Conservation (phyloP, 345 rosid genomes). For the Hevea brasiliensis region DNA sequence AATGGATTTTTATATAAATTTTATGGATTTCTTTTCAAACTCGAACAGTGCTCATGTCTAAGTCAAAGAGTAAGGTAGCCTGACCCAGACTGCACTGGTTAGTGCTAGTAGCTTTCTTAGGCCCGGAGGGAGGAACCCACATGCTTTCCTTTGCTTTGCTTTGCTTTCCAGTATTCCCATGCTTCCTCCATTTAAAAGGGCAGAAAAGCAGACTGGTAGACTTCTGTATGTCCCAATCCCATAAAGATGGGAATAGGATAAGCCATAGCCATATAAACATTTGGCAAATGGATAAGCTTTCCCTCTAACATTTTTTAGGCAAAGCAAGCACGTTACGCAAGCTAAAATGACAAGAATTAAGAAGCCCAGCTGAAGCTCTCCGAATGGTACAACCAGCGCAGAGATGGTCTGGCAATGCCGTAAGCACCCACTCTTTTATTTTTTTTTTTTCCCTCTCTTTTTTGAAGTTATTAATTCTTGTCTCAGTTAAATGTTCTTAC, state of each 20-base stretch:
- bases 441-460: not conserved
- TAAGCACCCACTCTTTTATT: not conserved
- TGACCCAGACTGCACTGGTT: no score
- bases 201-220: not conserved
- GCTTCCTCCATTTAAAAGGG: not conserved
- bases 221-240: not conserved
- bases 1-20: no score
- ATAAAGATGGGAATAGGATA: not conserved
- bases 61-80: no score
- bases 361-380: not conserved
- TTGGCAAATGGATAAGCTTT: conserved; percentile 6
- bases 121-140: no score
- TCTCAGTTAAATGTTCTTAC: not conserved
- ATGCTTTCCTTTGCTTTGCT: no score
- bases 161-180: not conserved
- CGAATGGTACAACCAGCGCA: not conserved
- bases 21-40: no score
- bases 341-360: not conserved
- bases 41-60: no score
- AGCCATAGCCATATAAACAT: not conserved
- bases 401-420: conserved; percentile 19
- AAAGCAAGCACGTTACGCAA: not conserved
- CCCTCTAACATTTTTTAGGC: not conserved
- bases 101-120: no score
- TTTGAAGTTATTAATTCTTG: not conserved